Base-by-base conservation (phyloP, 2,329 filamentous ascomycete genomes). In the Colletotrichum nymphaeae region DNA sequence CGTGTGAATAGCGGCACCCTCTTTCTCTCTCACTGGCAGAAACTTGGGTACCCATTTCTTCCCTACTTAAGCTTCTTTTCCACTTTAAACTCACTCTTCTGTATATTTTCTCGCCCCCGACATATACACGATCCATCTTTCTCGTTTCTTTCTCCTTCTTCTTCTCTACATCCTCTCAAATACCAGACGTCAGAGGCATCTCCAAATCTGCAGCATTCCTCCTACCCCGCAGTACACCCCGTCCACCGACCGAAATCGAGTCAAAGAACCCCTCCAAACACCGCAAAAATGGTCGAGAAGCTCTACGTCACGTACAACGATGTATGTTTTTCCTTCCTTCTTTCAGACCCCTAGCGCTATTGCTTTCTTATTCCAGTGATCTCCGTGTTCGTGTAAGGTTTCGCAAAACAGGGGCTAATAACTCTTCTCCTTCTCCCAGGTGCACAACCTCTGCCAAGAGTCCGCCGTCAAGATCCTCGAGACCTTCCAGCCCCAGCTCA, bases 371-470 rank as follows among this genome's bases (percentile, higher is more conserved):
- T 53, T 67, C 60, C 59, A 30, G 6, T 42, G 14, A 14, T 42
- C 1, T 19, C 16, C 16, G 16, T 19, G 4, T 42, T 42, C 37
- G 46, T 52, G 14, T 22, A 12, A 57, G 32, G 12, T 35, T 12
- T 28, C 32, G 9, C 19, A 24, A 58, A 52, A 52, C 12, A 55
- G 59, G 65, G 49, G 49, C 59, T 59, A 24, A 63, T 52, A 37
- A 9, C 22, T 35, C 6, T 14, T 46, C 59, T 12, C 12, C 22
- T 30, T 37, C 24, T 56, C 37, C 66, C 80, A 98, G 95, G 93
- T 99, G 81, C 97, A 99, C 91, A 97, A 98, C 86, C 91, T 98
- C 82, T 99, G 97, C 88, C 94, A 98, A 86, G 89, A 93, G 81
- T 92, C 95, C 22, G 97, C 95, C 52, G 89, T 91, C 76, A 87